Evolutionary conservation across 2,329 filamentous ascomycete species (phyloP).

Genomic region (Cladosporium velox): DNA sequence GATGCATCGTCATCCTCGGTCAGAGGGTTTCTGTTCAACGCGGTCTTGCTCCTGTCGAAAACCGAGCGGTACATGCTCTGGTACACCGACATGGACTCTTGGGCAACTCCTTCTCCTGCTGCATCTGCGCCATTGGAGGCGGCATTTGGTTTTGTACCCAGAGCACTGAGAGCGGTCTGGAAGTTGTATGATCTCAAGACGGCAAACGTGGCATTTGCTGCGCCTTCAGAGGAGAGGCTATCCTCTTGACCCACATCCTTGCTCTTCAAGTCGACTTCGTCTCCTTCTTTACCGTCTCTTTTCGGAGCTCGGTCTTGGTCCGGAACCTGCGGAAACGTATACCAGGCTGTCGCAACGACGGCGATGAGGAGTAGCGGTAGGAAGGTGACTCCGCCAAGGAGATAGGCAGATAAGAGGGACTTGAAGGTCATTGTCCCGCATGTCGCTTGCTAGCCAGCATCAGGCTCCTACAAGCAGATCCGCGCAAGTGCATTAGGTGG

Average conservation of each 20-base stretch:
- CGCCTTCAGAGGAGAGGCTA: slow-evolving; percentile 26
- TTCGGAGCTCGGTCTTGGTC: background rate
- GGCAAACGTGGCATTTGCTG: slow-evolving; percentile 36
- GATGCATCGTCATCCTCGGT: slow-evolving; percentile 23
- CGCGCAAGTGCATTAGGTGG: background rate
- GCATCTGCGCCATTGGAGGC: slow-evolving; percentile 23
- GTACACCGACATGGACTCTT: slow-evolving; percentile 71
- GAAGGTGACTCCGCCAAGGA: slow-evolving; percentile 86
- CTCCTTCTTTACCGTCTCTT: slow-evolving; percentile 19
- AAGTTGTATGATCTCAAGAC: slow-evolving; percentile 38
- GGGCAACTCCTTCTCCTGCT: slow-evolving; percentile 60
- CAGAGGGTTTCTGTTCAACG: slow-evolving; percentile 30
- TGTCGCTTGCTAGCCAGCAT: slow-evolving; percentile 20
- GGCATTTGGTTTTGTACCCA: slow-evolving; percentile 30
- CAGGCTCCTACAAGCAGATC: background rate
- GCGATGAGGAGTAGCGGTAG: slow-evolving; percentile 68
- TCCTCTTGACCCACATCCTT: slow-evolving; percentile 22
- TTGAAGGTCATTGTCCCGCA: slow-evolving; percentile 40
- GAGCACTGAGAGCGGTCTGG: slow-evolving; percentile 32
- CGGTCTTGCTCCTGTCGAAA: slow-evolving; percentile 73
- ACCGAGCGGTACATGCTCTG: slow-evolving; percentile 97
- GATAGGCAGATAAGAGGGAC: slow-evolving; percentile 71
- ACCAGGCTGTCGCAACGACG: slow-evolving; percentile 67
- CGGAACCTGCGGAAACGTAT: slow-evolving; percentile 52
- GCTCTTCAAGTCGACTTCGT: slow-evolving; percentile 12